These are phyloP conservation scores for Boletus rubroflammeus DNA, from an alignment of 768 basidiomycete genomes.

Conservation along the genomic window DNA sequence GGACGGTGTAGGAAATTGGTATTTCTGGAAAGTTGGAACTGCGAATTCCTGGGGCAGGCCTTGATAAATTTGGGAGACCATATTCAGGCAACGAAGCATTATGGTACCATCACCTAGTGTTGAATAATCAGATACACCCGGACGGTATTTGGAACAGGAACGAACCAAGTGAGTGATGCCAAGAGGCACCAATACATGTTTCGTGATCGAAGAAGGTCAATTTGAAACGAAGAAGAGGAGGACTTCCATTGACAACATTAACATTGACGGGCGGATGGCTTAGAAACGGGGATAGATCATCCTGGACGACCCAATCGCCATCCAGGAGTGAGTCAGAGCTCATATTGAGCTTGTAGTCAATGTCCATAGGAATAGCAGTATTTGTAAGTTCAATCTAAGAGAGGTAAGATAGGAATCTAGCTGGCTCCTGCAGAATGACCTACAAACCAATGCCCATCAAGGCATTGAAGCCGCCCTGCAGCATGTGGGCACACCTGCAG, in stretches of 20 bases:
- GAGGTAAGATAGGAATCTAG: not conserved
- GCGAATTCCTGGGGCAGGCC: not conserved
- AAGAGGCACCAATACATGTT: conserved; percentile 26
- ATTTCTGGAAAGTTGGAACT: conserved; percentile 20
- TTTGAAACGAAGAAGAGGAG: conserved; percentile 21
- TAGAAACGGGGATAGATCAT: conserved; percentile 7
- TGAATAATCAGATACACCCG: not conserved
- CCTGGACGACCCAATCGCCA: conserved; percentile 17
- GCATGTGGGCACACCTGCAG: conserved; percentile 15
- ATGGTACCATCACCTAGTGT: conserved; percentile 24
- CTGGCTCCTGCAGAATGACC: not conserved
- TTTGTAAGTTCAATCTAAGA: conserved; percentile 14
- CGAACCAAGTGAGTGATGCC: conserved; percentile 31
- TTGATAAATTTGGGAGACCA: conserved; percentile 26
- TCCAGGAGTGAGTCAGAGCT: not conserved
- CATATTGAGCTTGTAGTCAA: conserved; percentile 1
- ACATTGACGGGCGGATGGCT: not conserved
- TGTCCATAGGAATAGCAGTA: conserved; percentile 8
- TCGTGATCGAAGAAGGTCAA: conserved; percentile 16
- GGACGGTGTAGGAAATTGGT: conserved; percentile 9
- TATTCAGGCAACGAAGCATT: conserved; percentile 23
- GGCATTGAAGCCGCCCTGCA: conserved; percentile 8
- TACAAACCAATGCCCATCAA: conserved; percentile 11
- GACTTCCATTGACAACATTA: not conserved
- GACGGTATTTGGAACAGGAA: not conserved